Evolutionary conservation across 164 flowering plant species (phyloP), one percentile per base, ranked within the genome.

Genomic region (Vitis rupestris): DNA sequence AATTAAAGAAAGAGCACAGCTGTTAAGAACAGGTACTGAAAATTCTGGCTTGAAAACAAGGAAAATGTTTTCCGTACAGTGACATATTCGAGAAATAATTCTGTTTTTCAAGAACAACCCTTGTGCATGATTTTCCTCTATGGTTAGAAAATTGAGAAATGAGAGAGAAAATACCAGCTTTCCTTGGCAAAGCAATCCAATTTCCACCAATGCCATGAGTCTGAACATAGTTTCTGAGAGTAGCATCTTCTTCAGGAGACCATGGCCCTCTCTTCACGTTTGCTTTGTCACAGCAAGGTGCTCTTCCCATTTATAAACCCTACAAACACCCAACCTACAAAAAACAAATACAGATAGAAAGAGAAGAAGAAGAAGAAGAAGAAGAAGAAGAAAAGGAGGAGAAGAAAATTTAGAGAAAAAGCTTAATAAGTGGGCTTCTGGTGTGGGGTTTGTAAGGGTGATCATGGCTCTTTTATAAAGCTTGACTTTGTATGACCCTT

Each of bases 201-300:
- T 77, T 82, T 10, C 81, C 82, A 50, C 72, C 79, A 70, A 71
- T 76, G 67, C 86, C 86, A 59, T 76, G 77, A 15, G 57, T 55
- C 66, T 78, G 59, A 15, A 83, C 17, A 48, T 80, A 83, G 52
- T 16, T 19, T 29, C 65, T 80, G 71, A 83, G 86, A 17, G 51
- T 66, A 2, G 77, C 80, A 56, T 83, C 86, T 70, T 83, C 86
- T 12, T 83, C 84, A 52, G 86, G 82, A 16, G 86, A 78, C 84
- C 86, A 83, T 8, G 84, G 84, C 4, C 86, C 86, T 79, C 75
- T 78, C 75, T 83, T 83, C 70, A 81, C 83, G 15, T 76, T 80
- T 3, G 76, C 66, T 71, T 82, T 78, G 71, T 80, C 85, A 65
- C 83, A 80, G 52, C 85, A 82, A 59, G 83, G 85, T 55, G 82